phyloP scores from a whole-genome alignment of 2,329 filamentous ascomycete genomes.

The Fusarium torulosum region DNA sequence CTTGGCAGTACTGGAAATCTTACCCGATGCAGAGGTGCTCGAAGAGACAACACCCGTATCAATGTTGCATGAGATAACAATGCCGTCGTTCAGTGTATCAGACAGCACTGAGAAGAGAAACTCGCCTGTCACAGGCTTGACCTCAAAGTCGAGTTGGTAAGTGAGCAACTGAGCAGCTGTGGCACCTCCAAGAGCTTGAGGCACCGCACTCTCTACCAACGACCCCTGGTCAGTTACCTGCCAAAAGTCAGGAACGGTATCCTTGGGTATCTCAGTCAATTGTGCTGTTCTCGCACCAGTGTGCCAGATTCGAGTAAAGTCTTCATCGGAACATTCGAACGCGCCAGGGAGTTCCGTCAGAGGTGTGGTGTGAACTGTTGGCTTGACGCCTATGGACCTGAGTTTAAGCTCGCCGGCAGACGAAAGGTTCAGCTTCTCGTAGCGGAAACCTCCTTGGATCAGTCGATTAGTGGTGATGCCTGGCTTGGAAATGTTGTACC shows the following conservation, averaged over 20 bases:
- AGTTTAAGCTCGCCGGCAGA: not conserved
- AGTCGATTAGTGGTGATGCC: not conserved
- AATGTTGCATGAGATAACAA: not conserved
- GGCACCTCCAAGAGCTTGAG: not conserved
- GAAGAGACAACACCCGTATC: not conserved
- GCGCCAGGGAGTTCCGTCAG: not conserved
- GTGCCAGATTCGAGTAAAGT: not conserved
- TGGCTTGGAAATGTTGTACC: not conserved
- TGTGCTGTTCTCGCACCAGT: not conserved
- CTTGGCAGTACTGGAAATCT: accelerated
- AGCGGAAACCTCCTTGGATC: slow-evolving; percentile 9
- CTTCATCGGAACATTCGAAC: not conserved
- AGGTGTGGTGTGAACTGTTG: not conserved
- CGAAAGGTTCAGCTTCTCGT: slow-evolving; percentile 8
- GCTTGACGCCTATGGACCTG: not conserved
- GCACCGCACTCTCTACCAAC: not conserved
- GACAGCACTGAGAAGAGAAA: not conserved
- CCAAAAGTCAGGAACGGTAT: slow-evolving; percentile 6
- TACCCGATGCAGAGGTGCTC: not conserved
- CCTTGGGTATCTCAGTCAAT: not conserved
- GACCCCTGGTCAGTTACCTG: not conserved
- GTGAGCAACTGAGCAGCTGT: accelerated
- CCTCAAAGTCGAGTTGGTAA: slow-evolving; percentile 2
- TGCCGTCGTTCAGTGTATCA: not conserved
- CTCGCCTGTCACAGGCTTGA: not conserved